These are phyloP conservation scores for Arthrobotrys sphaeroides DNA, from an alignment of 2,329 filamentous ascomycete species.

Conservation along the genomic window DNA sequence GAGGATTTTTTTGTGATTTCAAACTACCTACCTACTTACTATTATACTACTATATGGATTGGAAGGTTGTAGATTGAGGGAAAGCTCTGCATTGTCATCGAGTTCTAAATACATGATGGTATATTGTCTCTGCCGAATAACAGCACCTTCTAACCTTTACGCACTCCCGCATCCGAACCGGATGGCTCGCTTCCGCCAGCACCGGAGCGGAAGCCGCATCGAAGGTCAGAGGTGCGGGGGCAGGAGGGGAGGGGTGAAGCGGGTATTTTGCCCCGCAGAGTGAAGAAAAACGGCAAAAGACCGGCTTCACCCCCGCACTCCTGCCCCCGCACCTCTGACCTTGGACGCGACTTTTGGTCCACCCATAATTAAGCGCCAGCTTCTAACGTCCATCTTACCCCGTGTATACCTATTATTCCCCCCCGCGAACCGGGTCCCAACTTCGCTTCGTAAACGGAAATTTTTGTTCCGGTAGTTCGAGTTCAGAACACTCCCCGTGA, in stretches of 20 bases:
- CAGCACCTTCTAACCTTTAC: neutral
- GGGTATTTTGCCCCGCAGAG: no score
- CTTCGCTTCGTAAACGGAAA: no score
- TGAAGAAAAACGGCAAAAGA: no score
- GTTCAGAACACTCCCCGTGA: neutral
- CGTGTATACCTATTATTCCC: no score
- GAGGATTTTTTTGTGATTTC: conserved; percentile 55
- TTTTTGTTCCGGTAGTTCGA: no score
- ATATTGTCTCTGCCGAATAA: neutral
- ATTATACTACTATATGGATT: neutral
- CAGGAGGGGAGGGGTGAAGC: neutral
- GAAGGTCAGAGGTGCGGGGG: neutral
- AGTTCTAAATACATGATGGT: neutral
- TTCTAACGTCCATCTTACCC: neutral
- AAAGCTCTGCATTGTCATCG: conserved; percentile 5
- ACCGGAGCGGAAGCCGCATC: neutral
- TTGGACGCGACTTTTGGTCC: neutral
- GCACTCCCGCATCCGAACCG: neutral
- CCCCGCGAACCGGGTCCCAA: no score
- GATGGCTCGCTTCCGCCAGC: neutral
- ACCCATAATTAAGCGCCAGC: neutral
- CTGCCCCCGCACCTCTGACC: neutral
- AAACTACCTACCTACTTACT: neutral
- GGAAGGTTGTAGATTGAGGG: neutral
- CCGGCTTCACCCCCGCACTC: neutral